A percentile compares a stretch with the other conserved stretches of the same genome.
Evolutionary conservation across 108 stramenopile genomes (phyloP).

Genomic region (Pseudonitzschia multistriata): DNA sequence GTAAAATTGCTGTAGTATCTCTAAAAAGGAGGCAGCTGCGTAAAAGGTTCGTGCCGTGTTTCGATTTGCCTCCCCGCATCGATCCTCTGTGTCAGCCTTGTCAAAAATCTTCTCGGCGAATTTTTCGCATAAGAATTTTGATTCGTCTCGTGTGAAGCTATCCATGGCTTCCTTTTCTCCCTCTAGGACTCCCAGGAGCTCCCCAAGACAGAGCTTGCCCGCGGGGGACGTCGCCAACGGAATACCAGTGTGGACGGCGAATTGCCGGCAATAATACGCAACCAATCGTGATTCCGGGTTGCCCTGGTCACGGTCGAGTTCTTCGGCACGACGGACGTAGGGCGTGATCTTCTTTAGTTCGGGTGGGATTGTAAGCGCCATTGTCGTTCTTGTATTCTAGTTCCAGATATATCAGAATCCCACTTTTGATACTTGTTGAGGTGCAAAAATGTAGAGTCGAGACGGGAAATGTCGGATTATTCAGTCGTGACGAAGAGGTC

Average conservation of each 20-base stretch:
- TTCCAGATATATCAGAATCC: background rate
- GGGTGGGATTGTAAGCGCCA: conserved; percentile 65
- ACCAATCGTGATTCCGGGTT: conserved; percentile 80
- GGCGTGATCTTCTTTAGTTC: conserved; percentile 77
- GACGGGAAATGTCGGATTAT: background rate
- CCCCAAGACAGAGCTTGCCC: conserved; percentile 55
- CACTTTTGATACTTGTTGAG: background rate
- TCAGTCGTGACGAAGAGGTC: background rate
- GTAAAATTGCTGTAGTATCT: conserved; percentile 88
- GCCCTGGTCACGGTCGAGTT: conserved; percentile 70
- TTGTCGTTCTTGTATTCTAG: background rate
- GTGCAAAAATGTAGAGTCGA: background rate
- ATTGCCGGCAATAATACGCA: conserved; percentile 91
- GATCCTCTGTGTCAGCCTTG: conserved; percentile 85
- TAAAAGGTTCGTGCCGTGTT: conserved; percentile 89
- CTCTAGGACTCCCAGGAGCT: conserved; percentile 62
- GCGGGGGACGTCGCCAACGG: conserved; percentile 39
- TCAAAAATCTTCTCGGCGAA: conserved; percentile 83
- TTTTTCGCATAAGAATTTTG: conserved; percentile 66
- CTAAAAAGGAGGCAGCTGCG: conserved; percentile 85
- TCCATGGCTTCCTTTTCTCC: conserved; percentile 72
- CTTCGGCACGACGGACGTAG: conserved; percentile 84
- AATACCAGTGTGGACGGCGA: conserved; percentile 77
- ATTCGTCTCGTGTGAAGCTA: conserved; percentile 66
- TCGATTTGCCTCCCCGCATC: conserved; percentile 68